Evolutionary conservation across 2,329 filamentous ascomycete genomes (phyloP), one percentile per base, ranked within the genome.

Genomic region (Ophiostoma tasmaniense): DNA sequence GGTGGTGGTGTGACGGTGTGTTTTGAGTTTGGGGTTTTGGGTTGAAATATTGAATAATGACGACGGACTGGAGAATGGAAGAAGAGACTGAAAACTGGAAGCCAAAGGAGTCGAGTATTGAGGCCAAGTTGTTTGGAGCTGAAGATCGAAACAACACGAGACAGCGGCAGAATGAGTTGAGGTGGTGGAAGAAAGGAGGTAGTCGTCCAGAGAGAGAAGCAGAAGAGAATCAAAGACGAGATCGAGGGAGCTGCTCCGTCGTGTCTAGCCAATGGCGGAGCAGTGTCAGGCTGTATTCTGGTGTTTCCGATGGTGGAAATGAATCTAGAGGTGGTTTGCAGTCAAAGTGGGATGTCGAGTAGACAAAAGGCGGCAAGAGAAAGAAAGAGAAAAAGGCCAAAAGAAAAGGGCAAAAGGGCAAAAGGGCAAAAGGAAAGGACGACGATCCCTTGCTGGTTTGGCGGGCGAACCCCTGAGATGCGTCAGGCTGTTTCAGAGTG

Each of bases 401-500:
- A 7, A 45, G 4, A 7, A n/a, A 6, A n/a, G 17, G 7, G 6
- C n/a, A n/a, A n/a, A n/a, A n/a, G n/a, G n/a, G n/a, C n/a, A 45
- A 45, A 20, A 45, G 17, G 17, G 5, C 20, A 11, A 33, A 35
- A 17, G 35, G 35, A 64, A 69, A 39, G 30, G 37, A 59, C 59
- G 68, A 5, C 45, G 68, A 67, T 69, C 68, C 35, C 39, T 55
- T 67, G 33, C 64, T 64, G 68, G 66, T 59, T 52, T 45, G 45
- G 11, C 64, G 30, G 59, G n/a, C 28, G 37, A 59, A 65, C 74
- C 75, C 75, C 74, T 74, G 73, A 70, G 71, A 73, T 78, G 78
- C 77, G 75, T 79, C 78, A 78, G 75, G 72, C 66, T 71, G 78
- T 80, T 80, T 80, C 78, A 80, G 76, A 73, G 70, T 55, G 50